phyloP scores from a whole-genome alignment of 129 eudicot genomes.

The Flaveria ramosissima region DNA sequence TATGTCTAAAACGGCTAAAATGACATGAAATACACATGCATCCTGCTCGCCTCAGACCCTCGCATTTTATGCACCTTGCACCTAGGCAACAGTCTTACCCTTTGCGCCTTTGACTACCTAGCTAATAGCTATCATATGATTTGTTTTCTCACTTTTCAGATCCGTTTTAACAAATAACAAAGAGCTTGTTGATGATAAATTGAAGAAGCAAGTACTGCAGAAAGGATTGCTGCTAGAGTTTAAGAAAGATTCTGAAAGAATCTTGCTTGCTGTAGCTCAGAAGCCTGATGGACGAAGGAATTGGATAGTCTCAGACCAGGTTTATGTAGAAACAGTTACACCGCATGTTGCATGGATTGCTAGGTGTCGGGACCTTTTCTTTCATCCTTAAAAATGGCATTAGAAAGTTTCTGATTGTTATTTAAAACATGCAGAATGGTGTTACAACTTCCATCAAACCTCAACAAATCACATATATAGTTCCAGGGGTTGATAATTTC shows the following conservation, averaged over 20 bases:
- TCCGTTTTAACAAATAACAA: slow-evolving; percentile 56
- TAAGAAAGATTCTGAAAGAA: slow-evolving; percentile 83
- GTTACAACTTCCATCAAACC: slow-evolving; percentile 79
- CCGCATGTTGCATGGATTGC: slow-evolving; percentile 42
- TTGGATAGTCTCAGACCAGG: slow-evolving; percentile 98
- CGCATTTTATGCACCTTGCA: too few relatives aligned
- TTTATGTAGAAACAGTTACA: slow-evolving; percentile 45
- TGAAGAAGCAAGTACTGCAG: slow-evolving; percentile 60
- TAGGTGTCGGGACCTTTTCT: slow-evolving; percentile 32
- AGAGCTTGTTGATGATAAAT: slow-evolving; percentile 56
- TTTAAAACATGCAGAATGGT: slow-evolving; percentile 69
- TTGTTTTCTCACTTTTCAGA: slow-evolving; percentile 44
- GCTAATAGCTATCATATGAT: slow-evolving; percentile 15
- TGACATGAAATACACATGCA: too few relatives aligned
- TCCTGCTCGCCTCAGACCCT: too few relatives aligned
- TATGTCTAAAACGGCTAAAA: too few relatives aligned
- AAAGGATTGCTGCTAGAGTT: slow-evolving; percentile 85
- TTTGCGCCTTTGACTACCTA: not conserved
- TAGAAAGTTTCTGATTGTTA: slow-evolving; percentile 25
- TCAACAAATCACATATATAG: slow-evolving; percentile 86
- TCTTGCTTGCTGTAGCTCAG: slow-evolving; percentile 85
- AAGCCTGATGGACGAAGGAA: slow-evolving; percentile 96
- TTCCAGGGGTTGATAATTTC: slow-evolving; percentile 84
- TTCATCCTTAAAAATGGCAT: slow-evolving; percentile 24
- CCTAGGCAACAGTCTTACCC: too few relatives aligned